Percentiles rank a stretch among this genome's conserved stretches.
These are phyloP conservation scores for Fusarium buharicum DNA, from an alignment of 2,329 filamentous ascomycete species.

Conservation along the genomic window DNA sequence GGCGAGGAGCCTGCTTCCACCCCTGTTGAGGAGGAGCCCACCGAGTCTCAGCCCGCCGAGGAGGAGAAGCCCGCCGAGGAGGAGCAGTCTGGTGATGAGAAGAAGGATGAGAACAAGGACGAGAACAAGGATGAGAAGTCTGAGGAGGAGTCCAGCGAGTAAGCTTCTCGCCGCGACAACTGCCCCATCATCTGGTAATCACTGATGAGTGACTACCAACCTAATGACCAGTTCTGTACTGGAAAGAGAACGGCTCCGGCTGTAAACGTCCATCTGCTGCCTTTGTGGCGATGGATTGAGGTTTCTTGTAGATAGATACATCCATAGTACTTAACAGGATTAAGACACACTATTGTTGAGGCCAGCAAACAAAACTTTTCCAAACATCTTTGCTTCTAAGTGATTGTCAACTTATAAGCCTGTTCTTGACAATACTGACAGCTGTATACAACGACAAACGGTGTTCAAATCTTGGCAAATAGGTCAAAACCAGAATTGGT, in stretches of 20 bases:
- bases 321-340: background rate
- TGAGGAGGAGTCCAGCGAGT: background rate
- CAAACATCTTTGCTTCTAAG: no score
- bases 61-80: slow-evolving; percentile 2
- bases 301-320: slow-evolving; percentile 6
- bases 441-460: no score
- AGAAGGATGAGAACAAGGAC: background rate
- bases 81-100: slow-evolving; percentile 4
- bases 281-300: background rate
- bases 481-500: no score
- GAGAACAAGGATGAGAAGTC: background rate
- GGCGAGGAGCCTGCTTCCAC: background rate
- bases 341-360: background rate
- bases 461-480: no score
- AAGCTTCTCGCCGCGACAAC: background rate
- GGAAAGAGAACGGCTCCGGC: background rate
- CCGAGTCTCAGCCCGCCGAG: slow-evolving; percentile 9
- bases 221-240: background rate
- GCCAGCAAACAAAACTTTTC: background rate
- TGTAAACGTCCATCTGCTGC: background rate
- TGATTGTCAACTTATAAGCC: no score
- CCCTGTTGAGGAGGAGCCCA: slow-evolving; percentile 1
- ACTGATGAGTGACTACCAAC: no score
- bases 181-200: no score
- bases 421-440: no score